phyloP scores from a whole-genome alignment of 2,329 filamentous ascomycete species.

The Calonectria pauciramosa region DNA sequence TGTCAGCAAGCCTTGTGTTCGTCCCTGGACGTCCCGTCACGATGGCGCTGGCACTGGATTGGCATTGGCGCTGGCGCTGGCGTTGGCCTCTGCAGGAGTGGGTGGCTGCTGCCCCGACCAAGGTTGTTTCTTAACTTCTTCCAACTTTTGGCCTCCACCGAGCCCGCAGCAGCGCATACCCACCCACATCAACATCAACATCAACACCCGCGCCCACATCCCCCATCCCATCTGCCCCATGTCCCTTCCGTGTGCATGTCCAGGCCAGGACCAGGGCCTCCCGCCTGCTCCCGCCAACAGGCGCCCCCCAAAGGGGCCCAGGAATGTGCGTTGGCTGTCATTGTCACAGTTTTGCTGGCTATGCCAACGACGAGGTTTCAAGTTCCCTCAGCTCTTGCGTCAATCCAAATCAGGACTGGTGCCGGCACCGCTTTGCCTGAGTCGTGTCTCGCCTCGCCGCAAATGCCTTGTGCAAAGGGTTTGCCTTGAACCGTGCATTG shows the following conservation, averaged over 20 bases:
- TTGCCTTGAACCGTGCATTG: slow-evolving; percentile 8
- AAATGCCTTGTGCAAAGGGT: neutral
- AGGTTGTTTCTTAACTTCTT: slow-evolving; percentile 10
- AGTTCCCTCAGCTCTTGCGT: slow-evolving; percentile 2
- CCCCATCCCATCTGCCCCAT: slow-evolving; percentile 33
- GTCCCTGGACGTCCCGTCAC: slow-evolving; percentile 9
- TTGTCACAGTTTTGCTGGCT: slow-evolving; percentile 24
- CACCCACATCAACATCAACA: neutral
- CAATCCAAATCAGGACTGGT: neutral
- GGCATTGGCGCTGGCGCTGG: neutral
- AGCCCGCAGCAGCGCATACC: neutral
- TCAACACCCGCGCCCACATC: slow-evolving; percentile 31
- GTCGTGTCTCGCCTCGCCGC: neutral
- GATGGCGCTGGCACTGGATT: neutral
- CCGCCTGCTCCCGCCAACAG: slow-evolving; percentile 24
- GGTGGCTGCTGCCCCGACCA: neutral
- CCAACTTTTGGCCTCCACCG: slow-evolving; percentile 1
- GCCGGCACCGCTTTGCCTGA: neutral
- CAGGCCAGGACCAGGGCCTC: slow-evolving; percentile 31
- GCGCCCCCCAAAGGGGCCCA: slow-evolving; percentile 22
- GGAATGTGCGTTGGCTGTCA: slow-evolving; percentile 24
- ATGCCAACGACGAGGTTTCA: slow-evolving; percentile 19
- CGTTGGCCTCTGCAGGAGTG: neutral
- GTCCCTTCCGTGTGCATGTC: slow-evolving; percentile 25
- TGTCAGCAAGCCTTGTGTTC: slow-evolving; percentile 39